A percentile compares a stretch with the other conserved stretches of the same genome.
Evolutionary conservation across 352 stramenopile species (phyloP).

Genomic region (Thraustotheca clavata): DNA sequence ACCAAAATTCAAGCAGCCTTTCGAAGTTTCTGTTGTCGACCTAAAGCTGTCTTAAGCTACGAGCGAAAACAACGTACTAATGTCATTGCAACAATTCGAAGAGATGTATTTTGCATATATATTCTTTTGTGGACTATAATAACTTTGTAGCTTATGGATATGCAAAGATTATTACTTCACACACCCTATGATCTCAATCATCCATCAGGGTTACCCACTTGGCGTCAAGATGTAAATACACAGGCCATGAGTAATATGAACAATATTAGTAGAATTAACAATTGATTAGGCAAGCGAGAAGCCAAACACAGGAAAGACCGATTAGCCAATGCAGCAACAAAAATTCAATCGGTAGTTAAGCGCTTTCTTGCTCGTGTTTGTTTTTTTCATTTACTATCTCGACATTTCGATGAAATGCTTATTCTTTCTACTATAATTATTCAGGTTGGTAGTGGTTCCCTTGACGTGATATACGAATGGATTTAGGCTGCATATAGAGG

Average conservation of each 20-base stretch:
- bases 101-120: conserved; percentile 25
- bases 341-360: conserved; percentile 43
- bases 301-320: conserved; percentile 34
- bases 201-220: conserved; percentile 24
- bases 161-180: conserved; percentile 31
- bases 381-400: conserved; percentile 30
- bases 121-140: background rate
- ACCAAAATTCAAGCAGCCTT: conserved; percentile 60
- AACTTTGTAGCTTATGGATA: conserved; percentile 36
- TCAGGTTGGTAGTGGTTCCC: conserved; percentile 29
- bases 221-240: conserved; percentile 40
- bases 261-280: no score
- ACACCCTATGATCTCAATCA: background rate
- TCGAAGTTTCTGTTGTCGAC: conserved; percentile 38
- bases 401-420: conserved; percentile 39
- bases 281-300: conserved; percentile 29
- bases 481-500: conserved; percentile 10
- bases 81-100: conserved; percentile 30
- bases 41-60: conserved; percentile 32
- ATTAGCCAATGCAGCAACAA: conserved; percentile 30
- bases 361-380: conserved; percentile 42
- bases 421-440: conserved; percentile 35
- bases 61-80: conserved; percentile 34
- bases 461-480: background rate
- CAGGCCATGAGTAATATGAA: conserved; percentile 26